Evolutionary conservation across 1,284 basidiomycete genomes (phyloP), one percentile per base, ranked within the genome.

Genomic region (Ganoderma leucocontextum): DNA sequence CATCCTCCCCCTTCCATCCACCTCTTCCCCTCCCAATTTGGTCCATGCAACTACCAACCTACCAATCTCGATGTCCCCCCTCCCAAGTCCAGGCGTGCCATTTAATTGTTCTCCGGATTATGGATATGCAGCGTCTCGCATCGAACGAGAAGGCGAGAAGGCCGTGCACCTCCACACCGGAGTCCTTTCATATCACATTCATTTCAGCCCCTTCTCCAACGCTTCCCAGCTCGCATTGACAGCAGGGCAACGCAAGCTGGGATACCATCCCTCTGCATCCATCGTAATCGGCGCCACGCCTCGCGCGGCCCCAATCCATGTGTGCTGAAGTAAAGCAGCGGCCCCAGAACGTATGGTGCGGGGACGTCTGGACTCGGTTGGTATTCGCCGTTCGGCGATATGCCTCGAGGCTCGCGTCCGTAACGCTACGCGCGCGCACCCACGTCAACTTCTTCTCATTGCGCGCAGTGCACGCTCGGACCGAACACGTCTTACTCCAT

Each of bases 131-230:
- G 55, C 55, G 55, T 58, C 55, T 58, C n/a, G 17, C 35, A 58
- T 58, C 8, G 33, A 58, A 58, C 55, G 19, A 58, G 55, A 58
- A 38, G 35, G 9, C 19, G 36, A 35, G 17, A 38, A 38, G 55
- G 35, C 10, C 4, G 19, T 15, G 15, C 35, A 38, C 55, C 38
- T 38, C 33, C 10, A 2, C 1, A 22, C 19, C 7, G 52, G 22
- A 13, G 47, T 12, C 25, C 22, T 49, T 22, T 49, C 53, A 35
- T 55, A 55, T 49, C 53, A 55, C 53, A 35, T 58, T 58, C 55
- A 58, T 38, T n/a, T n/a, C 55, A 15, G 15, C 10, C 9, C 33
- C 55, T 58, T 55, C 53, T 55, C 17, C 33, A 29, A 35, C 8
- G 53, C 53, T 55, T 55, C 53, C 53, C 25, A 29, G 53, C 53